Conservation (phyloP, 768 basidiomycete genomes). For the Amanita exitialis region DNA sequence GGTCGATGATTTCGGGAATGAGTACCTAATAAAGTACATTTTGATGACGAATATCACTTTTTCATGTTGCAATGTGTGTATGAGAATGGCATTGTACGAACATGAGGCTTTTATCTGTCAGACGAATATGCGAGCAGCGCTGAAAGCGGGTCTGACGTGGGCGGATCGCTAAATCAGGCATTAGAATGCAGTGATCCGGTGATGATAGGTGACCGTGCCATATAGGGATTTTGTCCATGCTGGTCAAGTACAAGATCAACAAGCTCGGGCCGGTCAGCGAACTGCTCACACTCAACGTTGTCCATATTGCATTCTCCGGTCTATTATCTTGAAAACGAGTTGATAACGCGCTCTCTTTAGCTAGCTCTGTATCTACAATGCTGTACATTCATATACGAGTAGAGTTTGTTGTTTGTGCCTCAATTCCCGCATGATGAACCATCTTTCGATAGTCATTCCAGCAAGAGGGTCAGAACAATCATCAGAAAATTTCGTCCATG, state of each 20-base stretch:
- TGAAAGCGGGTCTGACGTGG: background rate
- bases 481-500: background rate
- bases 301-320: background rate
- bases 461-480: background rate
- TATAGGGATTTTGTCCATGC: background rate
- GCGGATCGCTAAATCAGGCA: constrained; percentile 2
- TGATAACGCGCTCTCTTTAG: background rate
- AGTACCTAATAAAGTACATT: background rate
- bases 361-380: background rate
- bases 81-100: background rate
- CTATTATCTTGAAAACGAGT: background rate
- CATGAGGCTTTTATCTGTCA: background rate
- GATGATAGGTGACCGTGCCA: constrained; percentile 1
- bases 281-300: background rate
- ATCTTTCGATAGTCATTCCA: background rate
- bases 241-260: background rate
- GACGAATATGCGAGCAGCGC: background rate
- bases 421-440: too few relatives aligned
- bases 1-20: constrained; percentile 27
- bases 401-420: background rate
- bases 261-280: background rate
- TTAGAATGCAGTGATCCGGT: constrained; percentile 1
- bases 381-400: background rate
- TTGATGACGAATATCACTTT: background rate
- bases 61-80: background rate